Base-by-base conservation (phyloP, 169 alveolate genomes). In the Plasmodium inui region DNA sequence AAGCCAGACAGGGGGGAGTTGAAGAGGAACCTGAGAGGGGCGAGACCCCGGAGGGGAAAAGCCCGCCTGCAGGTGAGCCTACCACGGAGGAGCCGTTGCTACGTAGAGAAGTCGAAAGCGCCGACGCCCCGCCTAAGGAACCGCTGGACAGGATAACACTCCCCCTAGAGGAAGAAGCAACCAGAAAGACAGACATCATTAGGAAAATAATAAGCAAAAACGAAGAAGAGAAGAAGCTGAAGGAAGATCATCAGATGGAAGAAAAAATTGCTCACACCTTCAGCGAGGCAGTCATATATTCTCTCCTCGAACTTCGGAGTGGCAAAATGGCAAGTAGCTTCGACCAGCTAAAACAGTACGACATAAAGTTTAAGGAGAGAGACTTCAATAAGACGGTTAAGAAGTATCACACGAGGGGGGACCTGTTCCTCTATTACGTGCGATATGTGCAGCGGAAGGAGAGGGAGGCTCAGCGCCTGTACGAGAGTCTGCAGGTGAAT, bases 321-420 rank as follows among this genome's bases (percentile, higher is more conserved):
- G 73, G 76, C 7, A 84, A 84, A 84, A 72, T 84, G 26, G 39
- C 46, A 72, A 71, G 76, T 1, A 72, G 84, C 14, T 84, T 71
- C 32, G 22, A 84, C 30, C 79, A 84, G n/a, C 12, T 84, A 39
- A 84, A 39, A 12, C 44, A 44, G 46, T 17, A 19, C 28, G 37
- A 32, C 17, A 84, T 70, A 39, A 84, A 84, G 3, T 37, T 72
- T 50, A 84, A 72, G 14, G 30, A 50, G 8, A 46, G 6, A 2
- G 74, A 84, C 34, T 55, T 84, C 19, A 85, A 85, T 19, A 85
- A 85, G 57, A 74, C 76, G 8, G 72, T 73, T 73, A 8, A 10
- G 4, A 85, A 85, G 61, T 85, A 85, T 85, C 44, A 85, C 67
- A 10, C 79, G 34, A 85, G 79, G 39, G 79, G 72, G 19, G 57